Percentiles rank a stretch among this genome's conserved stretches.
These are phyloP conservation scores for Dissoconium aciculare DNA, from an alignment of 2,329 filamentous ascomycete genomes.

Conservation along the genomic window DNA sequence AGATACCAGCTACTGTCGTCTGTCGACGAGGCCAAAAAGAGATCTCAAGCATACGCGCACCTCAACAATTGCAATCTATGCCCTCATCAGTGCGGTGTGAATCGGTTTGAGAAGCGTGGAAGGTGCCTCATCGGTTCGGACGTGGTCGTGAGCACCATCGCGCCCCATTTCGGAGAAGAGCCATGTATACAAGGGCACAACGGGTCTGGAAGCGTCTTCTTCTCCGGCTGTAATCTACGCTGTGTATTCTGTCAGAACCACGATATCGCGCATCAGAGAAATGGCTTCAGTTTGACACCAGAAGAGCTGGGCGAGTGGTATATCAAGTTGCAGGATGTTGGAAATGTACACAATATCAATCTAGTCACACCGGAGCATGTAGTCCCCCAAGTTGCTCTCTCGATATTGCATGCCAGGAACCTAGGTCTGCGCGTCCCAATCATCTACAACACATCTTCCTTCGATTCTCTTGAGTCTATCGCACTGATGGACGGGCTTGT, in stretches of 20 bases:
- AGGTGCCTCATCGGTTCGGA: slow-evolving; percentile 61
- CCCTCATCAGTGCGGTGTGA: slow-evolving; percentile 60
- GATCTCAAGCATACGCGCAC: slow-evolving; percentile 58
- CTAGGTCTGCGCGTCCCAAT: slow-evolving; percentile 57
- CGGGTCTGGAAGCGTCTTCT: slow-evolving; percentile 68
- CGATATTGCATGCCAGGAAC: slow-evolving; percentile 57
- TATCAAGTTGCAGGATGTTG: slow-evolving; percentile 64
- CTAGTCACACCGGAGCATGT: slow-evolving; percentile 77
- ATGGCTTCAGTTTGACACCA: slow-evolving; percentile 63
- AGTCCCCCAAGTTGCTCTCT: slow-evolving; percentile 65
- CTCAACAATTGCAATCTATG: slow-evolving; percentile 69
- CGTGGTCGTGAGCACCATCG: slow-evolving; percentile 70
- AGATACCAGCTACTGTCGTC: slow-evolving; percentile 56
- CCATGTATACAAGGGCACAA: slow-evolving; percentile 71
- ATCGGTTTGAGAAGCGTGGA: slow-evolving; percentile 65
- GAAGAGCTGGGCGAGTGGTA: slow-evolving; percentile 72
- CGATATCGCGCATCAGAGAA: slow-evolving; percentile 69
- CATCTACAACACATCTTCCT: slow-evolving; percentile 73
- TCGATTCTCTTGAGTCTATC: slow-evolving; percentile 59
- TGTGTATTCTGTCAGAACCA: slow-evolving; percentile 72
- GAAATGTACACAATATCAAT: slow-evolving; percentile 81
- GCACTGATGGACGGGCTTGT: slow-evolving; percentile 62
- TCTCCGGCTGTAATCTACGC: slow-evolving; percentile 59
- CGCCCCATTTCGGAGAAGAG: slow-evolving; percentile 73
- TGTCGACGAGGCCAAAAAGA: slow-evolving; percentile 56